Percentiles rank a stretch among this genome's conserved stretches.
phyloP scores from a whole-genome alignment of 495 filamentous ascomycete genomes.

The Penicillium chermesinum region DNA sequence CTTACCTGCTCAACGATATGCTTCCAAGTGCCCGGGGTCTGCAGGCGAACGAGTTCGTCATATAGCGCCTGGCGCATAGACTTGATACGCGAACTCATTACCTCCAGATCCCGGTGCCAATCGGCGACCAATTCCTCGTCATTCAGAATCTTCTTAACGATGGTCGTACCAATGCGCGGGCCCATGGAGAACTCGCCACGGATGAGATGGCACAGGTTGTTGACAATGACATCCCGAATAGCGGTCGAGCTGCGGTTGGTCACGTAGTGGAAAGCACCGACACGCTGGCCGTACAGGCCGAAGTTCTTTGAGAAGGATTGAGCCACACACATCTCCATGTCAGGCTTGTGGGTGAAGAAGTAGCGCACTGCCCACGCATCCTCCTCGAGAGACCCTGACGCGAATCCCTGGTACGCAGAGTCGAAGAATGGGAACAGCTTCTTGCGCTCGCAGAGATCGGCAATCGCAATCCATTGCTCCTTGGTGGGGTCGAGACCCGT shows the following conservation, averaged over 20 bases:
- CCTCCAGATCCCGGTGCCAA: slow-evolving; percentile 45
- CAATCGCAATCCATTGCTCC: slow-evolving; percentile 52
- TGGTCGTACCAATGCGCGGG: slow-evolving; percentile 43
- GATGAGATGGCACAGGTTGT: slow-evolving; percentile 42
- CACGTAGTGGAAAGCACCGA: slow-evolving; percentile 47
- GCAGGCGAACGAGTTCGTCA: slow-evolving; percentile 35
- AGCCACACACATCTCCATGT: slow-evolving; percentile 47
- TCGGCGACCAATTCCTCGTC: slow-evolving; percentile 35
- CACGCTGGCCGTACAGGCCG: slow-evolving; percentile 50
- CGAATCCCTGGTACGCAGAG: slow-evolving; percentile 54
- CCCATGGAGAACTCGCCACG: slow-evolving; percentile 48
- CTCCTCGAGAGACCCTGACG: slow-evolving; percentile 46
- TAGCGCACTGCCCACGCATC: slow-evolving; percentile 52
- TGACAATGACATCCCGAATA: slow-evolving; percentile 35
- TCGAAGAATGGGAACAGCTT: slow-evolving; percentile 53
- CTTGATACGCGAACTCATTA: slow-evolving; percentile 50
- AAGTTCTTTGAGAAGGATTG: slow-evolving; percentile 55
- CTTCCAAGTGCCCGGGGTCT: slow-evolving; percentile 47
- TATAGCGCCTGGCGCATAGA: slow-evolving; percentile 43
- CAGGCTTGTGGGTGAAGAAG: slow-evolving; percentile 46
- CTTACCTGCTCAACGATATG: slow-evolving; percentile 45
- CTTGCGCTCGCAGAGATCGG: slow-evolving; percentile 45
- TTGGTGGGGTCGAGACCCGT: slow-evolving; percentile 49
- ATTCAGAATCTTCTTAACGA: slow-evolving; percentile 46
- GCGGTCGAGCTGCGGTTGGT: slow-evolving; percentile 25